Evolutionary conservation across 2,329 filamentous ascomycete species (phyloP), one percentile per base, ranked within the genome.

Genomic region (Podosphaera xanthii): DNA sequence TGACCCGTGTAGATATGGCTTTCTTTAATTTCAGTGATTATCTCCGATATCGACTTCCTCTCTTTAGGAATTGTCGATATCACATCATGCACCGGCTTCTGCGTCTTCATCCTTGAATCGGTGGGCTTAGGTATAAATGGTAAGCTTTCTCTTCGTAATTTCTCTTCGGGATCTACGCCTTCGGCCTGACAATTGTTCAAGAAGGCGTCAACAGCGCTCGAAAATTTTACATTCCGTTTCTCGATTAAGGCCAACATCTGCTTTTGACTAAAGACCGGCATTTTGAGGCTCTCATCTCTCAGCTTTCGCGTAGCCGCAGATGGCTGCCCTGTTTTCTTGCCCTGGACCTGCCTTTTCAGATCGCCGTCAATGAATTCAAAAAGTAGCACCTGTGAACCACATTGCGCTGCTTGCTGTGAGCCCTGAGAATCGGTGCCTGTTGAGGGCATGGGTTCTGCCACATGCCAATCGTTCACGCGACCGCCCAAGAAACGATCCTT

Each of bases 341-440:
- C 74, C 58, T 77, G 74, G 0, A 89, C 84, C 68, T 94, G 83
- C 48, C 86, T 77, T 72, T 90, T 96, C 64, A 97, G 71, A 68
- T 96, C 91, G 0, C 86, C 90, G 69, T 97, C 92, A 22, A 94
- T 72, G 64, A 94, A 97, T 69, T 97, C 92, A 66, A 98, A 94
- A 42, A 91, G 79, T 33, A 98, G 72, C 14, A 95, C 84, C 65
- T 94, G 82, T 58, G 77, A 77, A 1, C 74, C 74, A 12, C 67
- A 72, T 61, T 73, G 66, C 48, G 69, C 65, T 60, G 61, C 54
- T 50, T 50, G 48, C n/a, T 30, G 48, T 35, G 69, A 66, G 3
- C 78, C 79, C 22, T 77, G 78, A 54, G 76, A 69, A 0, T 78
- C 78, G 2, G 78, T 78, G 1, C 81, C 78, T 2, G 77, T 81